Evolutionary conservation across 345 rosid genomes (phyloP).

Genomic region (Populus simonii): DNA sequence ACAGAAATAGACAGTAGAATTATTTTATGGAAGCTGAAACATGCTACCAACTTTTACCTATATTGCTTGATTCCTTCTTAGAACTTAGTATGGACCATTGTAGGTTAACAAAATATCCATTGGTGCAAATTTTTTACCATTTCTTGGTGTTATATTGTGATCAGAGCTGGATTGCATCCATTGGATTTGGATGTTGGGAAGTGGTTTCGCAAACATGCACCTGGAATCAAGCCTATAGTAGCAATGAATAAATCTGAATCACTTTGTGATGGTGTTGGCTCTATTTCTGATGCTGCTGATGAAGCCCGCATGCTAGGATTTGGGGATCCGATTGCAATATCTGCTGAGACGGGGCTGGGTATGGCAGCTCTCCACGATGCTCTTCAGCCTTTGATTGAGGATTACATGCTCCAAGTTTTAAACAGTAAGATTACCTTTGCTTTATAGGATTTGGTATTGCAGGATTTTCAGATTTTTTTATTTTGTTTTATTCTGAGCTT

Average conservation of each 20-base stretch:
- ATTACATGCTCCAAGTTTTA: slow-evolving; percentile 47
- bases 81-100: neutral
- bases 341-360: slow-evolving; percentile 96
- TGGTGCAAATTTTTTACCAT: slow-evolving; percentile 3
- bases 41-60: neutral
- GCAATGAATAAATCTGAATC: slow-evolving; percentile 91
- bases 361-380: slow-evolving; percentile 75
- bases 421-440: slow-evolving; percentile 42
- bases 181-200: slow-evolving; percentile 89
- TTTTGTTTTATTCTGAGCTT: neutral
- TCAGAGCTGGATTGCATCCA: slow-evolving; percentile 86
- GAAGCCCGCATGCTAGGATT: slow-evolving; percentile 72
- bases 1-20: neutral
- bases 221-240: slow-evolving; percentile 60
- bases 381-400: slow-evolving; percentile 68
- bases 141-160: slow-evolving; percentile 17
- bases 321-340: slow-evolving; percentile 86
- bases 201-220: slow-evolving; percentile 85
- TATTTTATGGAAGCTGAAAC: neutral
- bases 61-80: neutral
- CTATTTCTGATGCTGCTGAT: slow-evolving; percentile 59
- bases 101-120: neutral
- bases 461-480: neutral
- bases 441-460: neutral
- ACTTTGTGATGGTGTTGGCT: slow-evolving; percentile 48